Evolutionary conservation across 1,139 yeast species (phyloP), one percentile per base, ranked within the genome.

Genomic region (Yamadazyma sp.): DNA sequence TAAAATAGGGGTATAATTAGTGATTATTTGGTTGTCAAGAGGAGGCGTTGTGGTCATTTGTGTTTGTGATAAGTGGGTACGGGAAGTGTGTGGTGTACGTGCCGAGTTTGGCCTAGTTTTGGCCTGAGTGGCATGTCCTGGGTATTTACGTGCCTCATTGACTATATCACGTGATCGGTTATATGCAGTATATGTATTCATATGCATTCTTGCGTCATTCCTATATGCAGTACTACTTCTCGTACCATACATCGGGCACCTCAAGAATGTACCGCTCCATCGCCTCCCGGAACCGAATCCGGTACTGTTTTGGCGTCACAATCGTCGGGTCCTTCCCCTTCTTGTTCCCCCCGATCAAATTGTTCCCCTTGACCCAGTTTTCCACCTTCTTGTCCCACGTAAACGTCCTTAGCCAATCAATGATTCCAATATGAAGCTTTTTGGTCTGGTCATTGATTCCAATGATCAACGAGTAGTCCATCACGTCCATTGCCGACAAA

Each of bases 351-450:
- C 88, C 88, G 35, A 89, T 96, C 31, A 94, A 67, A 11, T 95
- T 95, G 40, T 63, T 70, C 43, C 95, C 98, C 57, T 94, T 94
- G 29, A 94, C 98, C 98, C 98, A 94, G 58, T 95, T 89, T 58
- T 94, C 99, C 17, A 94, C 79, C 61, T 90, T 92, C 61, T 94
- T 94, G 56, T 94, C 99, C 99, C 99, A 94, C 0, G 99, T 94
- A 53, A 90, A 94, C 0, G 98, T 89, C 40, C 98, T 67, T 38
- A 94, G 81, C 71, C 95, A 94, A 60, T 94, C 97, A 48, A 92
- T 92, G 32, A 94, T 92, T 5, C 99, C 99, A 25, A 90, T 95
- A 29, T 90, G 87, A 29, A 90, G 68, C 43, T 76, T 75, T 45
- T 73, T 75, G 37, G 80, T 74, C 34, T 76, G 75, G 27, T 79